These are phyloP conservation scores for Apiospora hydei DNA, from an alignment of 2,329 filamentous ascomycete species.

Conservation along the genomic window DNA sequence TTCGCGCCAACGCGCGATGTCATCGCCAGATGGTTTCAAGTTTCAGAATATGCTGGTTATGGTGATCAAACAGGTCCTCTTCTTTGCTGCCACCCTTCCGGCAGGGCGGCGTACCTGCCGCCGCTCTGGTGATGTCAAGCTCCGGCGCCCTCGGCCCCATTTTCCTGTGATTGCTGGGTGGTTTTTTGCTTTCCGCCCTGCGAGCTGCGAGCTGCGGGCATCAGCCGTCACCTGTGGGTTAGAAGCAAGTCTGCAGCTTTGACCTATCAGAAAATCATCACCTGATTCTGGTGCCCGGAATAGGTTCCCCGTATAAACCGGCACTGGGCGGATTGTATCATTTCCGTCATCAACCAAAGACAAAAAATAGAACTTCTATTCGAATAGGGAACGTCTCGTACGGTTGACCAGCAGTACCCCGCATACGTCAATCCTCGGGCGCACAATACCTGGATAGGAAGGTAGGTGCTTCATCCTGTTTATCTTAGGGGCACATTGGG, in stretches of 20 bases:
- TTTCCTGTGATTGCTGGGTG: background rate
- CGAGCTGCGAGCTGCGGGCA: background rate
- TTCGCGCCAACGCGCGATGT: slow-evolving; percentile 16
- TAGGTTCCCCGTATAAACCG: slow-evolving; percentile 4
- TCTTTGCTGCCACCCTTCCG: slow-evolving; percentile 26
- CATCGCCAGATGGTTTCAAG: slow-evolving; percentile 33
- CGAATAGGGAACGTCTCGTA: background rate
- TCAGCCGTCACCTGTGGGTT: slow-evolving; percentile 1
- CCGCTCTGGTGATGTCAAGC: slow-evolving; percentile 19
- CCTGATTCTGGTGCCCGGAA: slow-evolving; percentile 5
- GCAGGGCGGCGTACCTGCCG: slow-evolving; percentile 16
- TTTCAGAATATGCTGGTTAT: slow-evolving; percentile 43
- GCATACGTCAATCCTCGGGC: slow-evolving; percentile 13
- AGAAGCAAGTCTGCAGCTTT: slow-evolving; percentile 4
- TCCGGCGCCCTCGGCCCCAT: slow-evolving; percentile 14
- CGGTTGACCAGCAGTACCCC: slow-evolving; percentile 12
- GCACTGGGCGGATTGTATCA: background rate
- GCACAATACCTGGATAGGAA: slow-evolving; percentile 5
- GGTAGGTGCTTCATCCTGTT: background rate
- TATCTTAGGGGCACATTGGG: background rate
- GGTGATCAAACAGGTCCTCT: slow-evolving; percentile 40
- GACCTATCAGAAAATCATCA: slow-evolving; percentile 23
- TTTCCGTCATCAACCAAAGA: background rate
- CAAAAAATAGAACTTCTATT: slow-evolving; percentile 13
- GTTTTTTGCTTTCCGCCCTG: background rate